These are phyloP conservation scores for Spergularia bocconei DNA, from an alignment of 148 eudicot species.

Conservation along the genomic window DNA sequence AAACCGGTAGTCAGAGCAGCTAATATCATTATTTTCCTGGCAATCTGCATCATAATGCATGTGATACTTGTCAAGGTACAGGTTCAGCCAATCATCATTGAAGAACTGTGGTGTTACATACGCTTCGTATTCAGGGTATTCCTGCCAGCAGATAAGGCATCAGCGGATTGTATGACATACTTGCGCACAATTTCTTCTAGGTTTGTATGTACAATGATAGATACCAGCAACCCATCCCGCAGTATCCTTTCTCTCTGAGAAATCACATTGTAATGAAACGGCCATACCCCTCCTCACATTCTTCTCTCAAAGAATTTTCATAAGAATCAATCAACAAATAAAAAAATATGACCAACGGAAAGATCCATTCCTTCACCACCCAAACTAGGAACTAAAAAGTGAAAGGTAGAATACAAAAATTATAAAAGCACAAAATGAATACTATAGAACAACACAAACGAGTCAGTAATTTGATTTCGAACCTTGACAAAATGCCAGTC, in stretches of 20 bases:
- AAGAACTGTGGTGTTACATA: conserved; percentile 71
- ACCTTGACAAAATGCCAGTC: conserved; percentile 99
- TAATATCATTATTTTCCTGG: conserved; percentile 53
- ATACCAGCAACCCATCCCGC: neutral
- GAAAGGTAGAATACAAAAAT: neutral
- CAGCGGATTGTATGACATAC: neutral
- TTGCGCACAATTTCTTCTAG: neutral
- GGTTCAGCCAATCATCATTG: conserved; percentile 89
- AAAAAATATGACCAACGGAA: neutral
- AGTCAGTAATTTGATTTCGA: conserved; percentile 9
- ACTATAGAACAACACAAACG: neutral
- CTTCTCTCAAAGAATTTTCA: neutral
- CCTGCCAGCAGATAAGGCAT: conserved; percentile 51
- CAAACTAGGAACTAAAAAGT: neutral
- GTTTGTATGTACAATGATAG: neutral
- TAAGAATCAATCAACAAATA: neutral
- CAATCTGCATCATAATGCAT: conserved; percentile 64
- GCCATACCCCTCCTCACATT: neutral
- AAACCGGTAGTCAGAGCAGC: conserved; percentile 96
- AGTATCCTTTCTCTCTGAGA: neutral
- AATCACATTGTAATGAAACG: neutral
- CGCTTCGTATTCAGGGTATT: conserved; percentile 82
- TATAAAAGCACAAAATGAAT: neutral
- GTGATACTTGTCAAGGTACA: conserved; percentile 71
- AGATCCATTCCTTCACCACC: neutral